Percentiles rank a stretch among this genome's conserved stretches.
Evolutionary conservation across 139 green algal genomes (phyloP).

Genomic region (Closterium sp.): DNA sequence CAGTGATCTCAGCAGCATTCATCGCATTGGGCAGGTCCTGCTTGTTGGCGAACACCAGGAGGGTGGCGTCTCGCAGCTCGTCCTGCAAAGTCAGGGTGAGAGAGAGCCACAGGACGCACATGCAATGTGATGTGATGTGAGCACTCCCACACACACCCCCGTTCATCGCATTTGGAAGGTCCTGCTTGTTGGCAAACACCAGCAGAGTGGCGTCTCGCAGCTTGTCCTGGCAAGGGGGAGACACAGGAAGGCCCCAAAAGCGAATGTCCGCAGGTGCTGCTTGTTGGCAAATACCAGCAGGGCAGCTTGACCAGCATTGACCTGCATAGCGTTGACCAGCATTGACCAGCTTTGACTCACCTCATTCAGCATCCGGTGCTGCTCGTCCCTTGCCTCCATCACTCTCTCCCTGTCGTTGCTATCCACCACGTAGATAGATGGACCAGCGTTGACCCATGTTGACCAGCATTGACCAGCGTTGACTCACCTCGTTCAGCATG

Average conservation of each 20-base stretch:
- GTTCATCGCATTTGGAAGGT: constrained; percentile 51
- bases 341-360: constrained; percentile 28
- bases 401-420: constrained; percentile 93
- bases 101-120: too few relatives aligned
- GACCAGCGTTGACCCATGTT: constrained; percentile 56
- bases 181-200: constrained; percentile 99
- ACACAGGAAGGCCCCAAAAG: constrained; percentile 97
- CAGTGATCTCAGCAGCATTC: constrained; percentile 98
- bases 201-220: constrained; percentile 48
- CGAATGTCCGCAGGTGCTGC: constrained; percentile 98
- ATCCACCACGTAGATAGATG: constrained; percentile 99
- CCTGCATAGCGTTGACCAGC: too few relatives aligned
- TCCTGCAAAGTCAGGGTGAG: constrained; percentile 24
- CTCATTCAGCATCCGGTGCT: constrained; percentile 99
- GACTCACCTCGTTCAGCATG: constrained; percentile 99
- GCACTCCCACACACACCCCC: too few relatives aligned
- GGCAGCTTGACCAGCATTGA: background rate
- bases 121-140: too few relatives aligned
- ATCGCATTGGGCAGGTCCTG: constrained; percentile 99
- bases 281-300: constrained; percentile 99
- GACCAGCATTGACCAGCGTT: background rate
- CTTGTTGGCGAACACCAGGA: constrained; percentile 99
- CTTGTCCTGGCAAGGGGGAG: constrained; percentile 23
- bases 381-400: constrained; percentile 93
- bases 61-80: constrained; percentile 86